These are phyloP conservation scores for Botrytis aclada DNA, from an alignment of 2,329 filamentous ascomycete genomes.

Conservation along the genomic window DNA sequence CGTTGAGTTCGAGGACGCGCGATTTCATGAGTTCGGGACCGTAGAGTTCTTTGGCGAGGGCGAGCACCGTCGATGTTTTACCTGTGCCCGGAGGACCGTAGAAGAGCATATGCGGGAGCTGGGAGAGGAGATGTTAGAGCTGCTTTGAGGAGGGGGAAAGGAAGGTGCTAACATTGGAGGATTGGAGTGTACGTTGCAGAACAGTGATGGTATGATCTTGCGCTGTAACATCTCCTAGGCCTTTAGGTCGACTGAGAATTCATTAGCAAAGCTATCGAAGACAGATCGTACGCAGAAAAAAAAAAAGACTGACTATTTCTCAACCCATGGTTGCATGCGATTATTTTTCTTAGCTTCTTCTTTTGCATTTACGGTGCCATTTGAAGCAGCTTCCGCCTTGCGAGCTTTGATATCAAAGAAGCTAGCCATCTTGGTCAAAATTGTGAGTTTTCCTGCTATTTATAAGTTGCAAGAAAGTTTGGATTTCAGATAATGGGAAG, in stretches of 20 bases:
- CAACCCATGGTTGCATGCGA: conserved; percentile 88
- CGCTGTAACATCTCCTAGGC: conserved; percentile 88
- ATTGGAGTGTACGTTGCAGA: conserved; percentile 87
- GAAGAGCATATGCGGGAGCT: conserved; percentile 98
- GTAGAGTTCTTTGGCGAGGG: conserved; percentile 94
- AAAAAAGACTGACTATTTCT: conserved; percentile 79
- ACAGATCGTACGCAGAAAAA: not conserved
- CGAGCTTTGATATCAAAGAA: conserved; percentile 97
- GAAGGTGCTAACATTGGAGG: conserved; percentile 67
- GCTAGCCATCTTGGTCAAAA: conserved; percentile 61
- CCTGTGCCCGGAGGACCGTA: conserved; percentile 96
- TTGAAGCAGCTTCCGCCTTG: conserved; percentile 69
- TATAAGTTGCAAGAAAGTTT: not conserved
- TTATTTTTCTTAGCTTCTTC: conserved; percentile 60
- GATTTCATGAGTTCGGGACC: conserved; percentile 90
- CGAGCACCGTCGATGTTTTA: conserved; percentile 96
- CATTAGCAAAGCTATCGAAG: not conserved
- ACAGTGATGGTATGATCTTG: conserved; percentile 97
- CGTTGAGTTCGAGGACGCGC: conserved; percentile 97
- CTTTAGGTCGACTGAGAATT: conserved; percentile 70
- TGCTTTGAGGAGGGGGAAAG: not conserved
- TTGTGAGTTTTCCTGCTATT: not conserved
- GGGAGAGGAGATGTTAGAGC: conserved; percentile 27
- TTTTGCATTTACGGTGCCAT: conserved; percentile 60
- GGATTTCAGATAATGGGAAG: not conserved